Evolutionary conservation across 106 monocot species (phyloP).

Genomic region (Hemerocallis citrina): DNA sequence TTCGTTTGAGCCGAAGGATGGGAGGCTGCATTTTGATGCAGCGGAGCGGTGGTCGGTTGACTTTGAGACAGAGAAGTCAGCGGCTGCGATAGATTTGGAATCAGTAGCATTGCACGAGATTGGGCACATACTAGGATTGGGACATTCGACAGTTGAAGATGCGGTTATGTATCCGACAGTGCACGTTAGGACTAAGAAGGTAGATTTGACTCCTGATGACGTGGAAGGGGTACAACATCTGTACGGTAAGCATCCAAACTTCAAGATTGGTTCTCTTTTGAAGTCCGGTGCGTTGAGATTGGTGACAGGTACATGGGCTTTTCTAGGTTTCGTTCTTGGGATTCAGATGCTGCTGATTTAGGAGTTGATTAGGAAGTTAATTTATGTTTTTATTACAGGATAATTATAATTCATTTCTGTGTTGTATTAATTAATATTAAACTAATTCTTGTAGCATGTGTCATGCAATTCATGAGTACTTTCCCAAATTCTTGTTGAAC

Average conservation of each 20-base stretch:
- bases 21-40: slow-evolving; percentile 59
- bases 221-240: slow-evolving; percentile 66
- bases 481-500: too few species aligned
- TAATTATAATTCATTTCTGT: too few species aligned
- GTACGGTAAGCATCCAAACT: slow-evolving; percentile 81
- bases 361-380: too few species aligned
- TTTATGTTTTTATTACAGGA: too few species aligned
- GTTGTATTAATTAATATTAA: too few species aligned
- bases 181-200: slow-evolving; percentile 50
- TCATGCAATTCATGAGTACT: too few species aligned
- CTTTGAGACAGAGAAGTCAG: slow-evolving; percentile 34
- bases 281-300: slow-evolving; percentile 53
- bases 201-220: slow-evolving; percentile 60
- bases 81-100: slow-evolving; percentile 72
- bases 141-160: slow-evolving; percentile 53
- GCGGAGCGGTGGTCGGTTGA: slow-evolving; percentile 84
- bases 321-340: too few species aligned
- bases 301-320: too few species aligned
- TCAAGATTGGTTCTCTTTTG: slow-evolving; percentile 41
- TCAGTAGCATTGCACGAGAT: slow-evolving; percentile 96
- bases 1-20: too few species aligned
- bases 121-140: slow-evolving; percentile 82
- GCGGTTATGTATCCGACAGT: slow-evolving; percentile 90
- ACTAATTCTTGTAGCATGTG: too few species aligned
- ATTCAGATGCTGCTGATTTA: too few species aligned